Evolutionary conservation across 768 basidiomycete species (phyloP).

Genomic region (Mrakia gelida): DNA sequence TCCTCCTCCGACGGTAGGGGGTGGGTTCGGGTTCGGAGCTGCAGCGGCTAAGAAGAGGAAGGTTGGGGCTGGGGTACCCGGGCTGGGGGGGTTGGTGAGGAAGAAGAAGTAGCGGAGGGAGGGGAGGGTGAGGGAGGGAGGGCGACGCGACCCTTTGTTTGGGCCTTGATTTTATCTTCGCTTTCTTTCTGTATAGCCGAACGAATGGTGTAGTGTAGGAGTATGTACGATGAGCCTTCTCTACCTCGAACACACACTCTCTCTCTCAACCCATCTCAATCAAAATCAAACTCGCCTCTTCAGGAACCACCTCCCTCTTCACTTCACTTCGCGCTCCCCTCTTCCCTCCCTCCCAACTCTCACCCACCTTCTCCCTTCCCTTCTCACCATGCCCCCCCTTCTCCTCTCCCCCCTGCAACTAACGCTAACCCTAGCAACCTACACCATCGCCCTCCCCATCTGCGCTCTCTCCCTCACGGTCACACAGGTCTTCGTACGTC

Average conservation of each 20-base stretch:
- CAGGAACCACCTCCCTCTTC: neutral
- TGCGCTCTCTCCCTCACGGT: neutral
- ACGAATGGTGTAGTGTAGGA: no score
- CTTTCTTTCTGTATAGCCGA: neutral
- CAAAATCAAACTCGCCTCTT: no score
- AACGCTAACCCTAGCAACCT: neutral
- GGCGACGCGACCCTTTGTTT: neutral
- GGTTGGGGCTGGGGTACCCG: slow-evolving; percentile 18
- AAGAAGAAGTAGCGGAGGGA: slow-evolving; percentile 28
- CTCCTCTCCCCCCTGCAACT: neutral
- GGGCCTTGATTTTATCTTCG: neutral
- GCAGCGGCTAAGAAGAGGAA: slow-evolving; percentile 26
- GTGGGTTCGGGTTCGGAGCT: slow-evolving; percentile 26
- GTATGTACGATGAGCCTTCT: no score
- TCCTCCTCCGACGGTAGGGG: neutral
- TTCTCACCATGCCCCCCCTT: neutral
- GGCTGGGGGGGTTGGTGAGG: slow-evolving; percentile 16
- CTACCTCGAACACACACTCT: no score
- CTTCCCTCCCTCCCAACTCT: neutral
- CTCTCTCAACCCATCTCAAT: no score
- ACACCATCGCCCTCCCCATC: neutral
- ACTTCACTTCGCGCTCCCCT: neutral
- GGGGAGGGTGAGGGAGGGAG: no score
- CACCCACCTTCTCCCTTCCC: neutral
- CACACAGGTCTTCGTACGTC: neutral